These are phyloP conservation scores for Pichia cephalocereana DNA, from an alignment of 805 yeast genomes.

Conservation along the genomic window DNA sequence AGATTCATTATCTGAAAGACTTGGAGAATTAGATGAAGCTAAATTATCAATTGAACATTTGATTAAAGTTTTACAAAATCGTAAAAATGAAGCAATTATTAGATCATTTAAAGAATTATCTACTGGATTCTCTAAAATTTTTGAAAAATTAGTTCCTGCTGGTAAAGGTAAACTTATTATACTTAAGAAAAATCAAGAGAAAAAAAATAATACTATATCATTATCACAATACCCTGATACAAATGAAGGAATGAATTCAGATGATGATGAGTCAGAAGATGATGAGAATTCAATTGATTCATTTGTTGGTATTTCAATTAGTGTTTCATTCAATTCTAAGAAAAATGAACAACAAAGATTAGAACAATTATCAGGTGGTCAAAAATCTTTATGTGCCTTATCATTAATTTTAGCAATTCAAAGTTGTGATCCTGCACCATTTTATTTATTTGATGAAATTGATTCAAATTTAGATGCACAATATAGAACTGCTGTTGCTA, in stretches of 20 bases:
- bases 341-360: constrained; percentile 78
- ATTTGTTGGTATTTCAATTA: constrained; percentile 74
- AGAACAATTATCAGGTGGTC: constrained; percentile 94
- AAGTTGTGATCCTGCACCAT: constrained; percentile 94
- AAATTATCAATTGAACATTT: constrained; percentile 64
- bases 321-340: constrained; percentile 83
- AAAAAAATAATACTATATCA: constrained; percentile 5
- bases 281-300: constrained; percentile 33
- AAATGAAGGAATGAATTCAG: constrained; percentile 11
- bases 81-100: constrained; percentile 76
- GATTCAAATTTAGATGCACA: constrained; percentile 94
- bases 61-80: constrained; percentile 57
- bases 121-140: constrained; percentile 60
- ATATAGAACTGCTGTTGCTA: constrained; percentile 81
- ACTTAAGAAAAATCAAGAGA: constrained; percentile 30
- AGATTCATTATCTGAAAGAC: constrained; percentile 54
- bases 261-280: constrained; percentile 14
- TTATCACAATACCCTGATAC: constrained; percentile 11
- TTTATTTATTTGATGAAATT: constrained; percentile 90
- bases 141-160: constrained; percentile 72
- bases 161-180: constrained; percentile 73
- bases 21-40: constrained; percentile 61
- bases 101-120: constrained; percentile 73
- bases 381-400: constrained; percentile 92
- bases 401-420: constrained; percentile 91